These are phyloP conservation scores for Neurospora intermedia DNA, from an alignment of 495 filamentous ascomycete species.

Conservation along the genomic window DNA sequence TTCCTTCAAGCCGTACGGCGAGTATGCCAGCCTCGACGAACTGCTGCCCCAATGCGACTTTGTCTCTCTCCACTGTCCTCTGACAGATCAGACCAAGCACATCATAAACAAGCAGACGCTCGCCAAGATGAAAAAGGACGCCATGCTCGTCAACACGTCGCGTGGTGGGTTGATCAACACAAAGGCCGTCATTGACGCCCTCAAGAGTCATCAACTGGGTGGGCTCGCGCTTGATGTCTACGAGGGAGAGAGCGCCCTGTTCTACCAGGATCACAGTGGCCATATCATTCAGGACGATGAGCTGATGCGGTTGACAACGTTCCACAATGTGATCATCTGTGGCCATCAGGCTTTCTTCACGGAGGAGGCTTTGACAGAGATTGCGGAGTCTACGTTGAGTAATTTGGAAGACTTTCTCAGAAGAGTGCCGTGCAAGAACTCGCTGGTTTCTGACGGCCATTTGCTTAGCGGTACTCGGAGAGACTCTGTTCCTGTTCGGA, in stretches of 20 bases:
- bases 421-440: conserved; percentile 25
- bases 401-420: conserved; percentile 38
- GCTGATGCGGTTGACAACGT: conserved; percentile 57
- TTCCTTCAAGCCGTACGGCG: conserved; percentile 40
- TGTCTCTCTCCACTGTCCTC: conserved; percentile 55
- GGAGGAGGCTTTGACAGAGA: conserved; percentile 52
- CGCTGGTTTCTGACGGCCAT: conserved; percentile 20
- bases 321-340: conserved; percentile 57
- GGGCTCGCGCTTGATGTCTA: conserved; percentile 50
- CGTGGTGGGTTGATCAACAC: conserved; percentile 55
- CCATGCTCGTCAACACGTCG: conserved; percentile 55
- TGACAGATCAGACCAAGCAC: conserved; percentile 47
- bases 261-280: conserved; percentile 55
- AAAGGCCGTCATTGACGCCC: conserved; percentile 44
- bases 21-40: conserved; percentile 43
- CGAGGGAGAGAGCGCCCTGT: conserved; percentile 42
- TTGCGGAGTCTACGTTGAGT: conserved; percentile 47
- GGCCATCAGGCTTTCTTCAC: conserved; percentile 67
- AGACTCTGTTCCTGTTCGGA: conserved; percentile 15
- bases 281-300: conserved; percentile 62
- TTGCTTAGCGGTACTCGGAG: background rate
- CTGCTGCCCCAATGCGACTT: conserved; percentile 48
- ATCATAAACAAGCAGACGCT: conserved; percentile 48
- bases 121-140: conserved; percentile 45
- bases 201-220: conserved; percentile 46